A percentile compares a stretch with the other conserved stretches of the same genome.
Evolutionary conservation across 2,329 filamentous ascomycete genomes (phyloP).

Genomic region (Alternaria solani): DNA sequence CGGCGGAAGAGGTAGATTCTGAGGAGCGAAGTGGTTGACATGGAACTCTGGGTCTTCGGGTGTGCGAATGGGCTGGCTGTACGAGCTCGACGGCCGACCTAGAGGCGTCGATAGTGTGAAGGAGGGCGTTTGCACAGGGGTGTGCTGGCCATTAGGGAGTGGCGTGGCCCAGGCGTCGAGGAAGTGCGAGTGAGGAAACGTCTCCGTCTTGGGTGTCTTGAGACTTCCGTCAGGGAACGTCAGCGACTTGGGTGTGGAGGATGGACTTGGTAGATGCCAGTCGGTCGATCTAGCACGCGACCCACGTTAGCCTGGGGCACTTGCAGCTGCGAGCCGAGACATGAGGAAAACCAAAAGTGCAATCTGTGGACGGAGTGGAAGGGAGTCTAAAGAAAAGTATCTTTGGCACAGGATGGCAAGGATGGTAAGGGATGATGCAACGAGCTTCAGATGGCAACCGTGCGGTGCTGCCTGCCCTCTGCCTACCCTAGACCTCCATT

Average conservation of each 20-base stretch:
- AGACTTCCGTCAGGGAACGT: slow-evolving; percentile 52
- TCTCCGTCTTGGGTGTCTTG: slow-evolving; percentile 57
- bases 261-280: slow-evolving; percentile 61
- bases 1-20: slow-evolving; percentile 64
- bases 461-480: slow-evolving; percentile 50
- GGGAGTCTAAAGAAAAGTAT: slow-evolving; percentile 12
- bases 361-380: slow-evolving; percentile 18
- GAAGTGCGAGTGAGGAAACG: slow-evolving; percentile 55
- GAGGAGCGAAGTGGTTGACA: slow-evolving; percentile 67
- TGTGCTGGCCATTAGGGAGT: slow-evolving; percentile 51
- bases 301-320: slow-evolving; percentile 47
- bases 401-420: slow-evolving; percentile 10
- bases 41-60: slow-evolving; percentile 61
- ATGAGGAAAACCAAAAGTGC: slow-evolving; percentile 12
- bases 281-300: slow-evolving; percentile 53
- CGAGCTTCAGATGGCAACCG: slow-evolving; percentile 39
- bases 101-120: slow-evolving; percentile 48
- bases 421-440: slow-evolving; percentile 29
- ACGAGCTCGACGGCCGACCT: slow-evolving; percentile 46
- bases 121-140: slow-evolving; percentile 53
- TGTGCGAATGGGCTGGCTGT: slow-evolving; percentile 45
- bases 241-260: slow-evolving; percentile 57
- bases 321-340: slow-evolving; percentile 23
- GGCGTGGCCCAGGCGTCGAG: slow-evolving; percentile 61
- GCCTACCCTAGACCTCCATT: slow-evolving; percentile 37